Conservation (phyloP, 73 alveolate genomes). For the Paramecium pentaurelia region DNA sequence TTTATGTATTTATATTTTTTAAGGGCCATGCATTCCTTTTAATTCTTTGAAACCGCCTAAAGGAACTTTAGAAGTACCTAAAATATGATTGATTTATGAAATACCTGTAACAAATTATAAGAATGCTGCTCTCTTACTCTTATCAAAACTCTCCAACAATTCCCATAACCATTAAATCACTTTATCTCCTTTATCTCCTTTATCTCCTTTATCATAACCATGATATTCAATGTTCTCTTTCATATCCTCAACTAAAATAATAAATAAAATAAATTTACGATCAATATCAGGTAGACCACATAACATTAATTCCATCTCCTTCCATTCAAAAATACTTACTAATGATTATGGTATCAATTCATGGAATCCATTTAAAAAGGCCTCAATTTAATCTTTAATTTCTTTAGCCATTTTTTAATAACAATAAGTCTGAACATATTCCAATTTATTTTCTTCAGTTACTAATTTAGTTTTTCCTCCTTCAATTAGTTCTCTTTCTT, state of each 20-base stretch:
- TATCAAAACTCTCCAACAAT: constrained; percentile 86
- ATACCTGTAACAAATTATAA: constrained; percentile 88
- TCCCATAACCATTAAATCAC: constrained; percentile 95
- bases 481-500: constrained; percentile 83
- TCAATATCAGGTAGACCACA: constrained; percentile 94
- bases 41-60: constrained; percentile 96
- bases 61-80: constrained; percentile 97
- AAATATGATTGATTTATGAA: background rate
- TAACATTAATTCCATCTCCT: constrained; percentile 94
- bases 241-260: constrained; percentile 88
- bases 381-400: constrained; percentile 71
- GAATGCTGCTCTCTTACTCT: constrained; percentile 90
- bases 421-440: constrained; percentile 47
- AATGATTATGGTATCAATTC: constrained; percentile 95
- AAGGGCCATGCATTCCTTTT: constrained; percentile 63
- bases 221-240: constrained; percentile 94
- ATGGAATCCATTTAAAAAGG: constrained; percentile 96
- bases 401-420: constrained; percentile 68
- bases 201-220: constrained; percentile 86
- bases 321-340: constrained; percentile 79
- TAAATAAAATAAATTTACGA: background rate
- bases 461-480: constrained; percentile 90
- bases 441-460: constrained; percentile 77
- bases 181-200: constrained; percentile 75
- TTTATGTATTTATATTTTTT: constrained; percentile 64